Percentiles rank a stretch among this genome's conserved stretches.
These are phyloP conservation scores for Saccharomycopsis sp. DNA, from an alignment of 805 yeast genomes.

Conservation along the genomic window DNA sequence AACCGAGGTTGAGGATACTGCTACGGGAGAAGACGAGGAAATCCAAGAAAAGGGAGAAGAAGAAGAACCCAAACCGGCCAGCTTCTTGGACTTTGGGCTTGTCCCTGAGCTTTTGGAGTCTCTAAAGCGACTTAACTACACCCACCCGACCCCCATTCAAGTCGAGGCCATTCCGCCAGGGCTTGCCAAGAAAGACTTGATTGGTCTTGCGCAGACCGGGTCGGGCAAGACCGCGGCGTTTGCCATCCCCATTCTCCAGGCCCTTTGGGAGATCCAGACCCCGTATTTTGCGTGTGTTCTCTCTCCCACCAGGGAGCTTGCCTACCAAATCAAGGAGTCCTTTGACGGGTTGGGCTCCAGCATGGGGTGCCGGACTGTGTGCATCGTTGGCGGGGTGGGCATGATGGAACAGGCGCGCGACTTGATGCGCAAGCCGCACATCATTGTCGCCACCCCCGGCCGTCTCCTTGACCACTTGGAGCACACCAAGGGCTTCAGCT, in stretches of 20 bases:
- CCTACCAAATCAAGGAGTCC: slow-evolving; percentile 84
- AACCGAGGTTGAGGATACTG: not conserved
- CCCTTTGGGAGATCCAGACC: slow-evolving; percentile 79
- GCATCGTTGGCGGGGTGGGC: slow-evolving; percentile 96
- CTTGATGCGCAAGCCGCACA: slow-evolving; percentile 86
- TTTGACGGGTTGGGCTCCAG: slow-evolving; percentile 86
- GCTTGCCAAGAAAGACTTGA: slow-evolving; percentile 80
- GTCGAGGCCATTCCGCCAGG: slow-evolving; percentile 87
- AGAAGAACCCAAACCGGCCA: slow-evolving; percentile 8
- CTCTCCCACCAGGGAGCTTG: slow-evolving; percentile 80
- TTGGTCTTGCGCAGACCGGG: slow-evolving; percentile 96
- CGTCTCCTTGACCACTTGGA: slow-evolving; percentile 89
- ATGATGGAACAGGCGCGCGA: slow-evolving; percentile 97
- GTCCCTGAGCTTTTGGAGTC: slow-evolving; percentile 78
- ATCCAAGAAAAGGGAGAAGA: slow-evolving; percentile 20
- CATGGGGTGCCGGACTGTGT: slow-evolving; percentile 87
- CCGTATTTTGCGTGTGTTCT: slow-evolving; percentile 85
- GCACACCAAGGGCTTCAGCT: slow-evolving; percentile 80
- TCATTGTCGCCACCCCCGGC: slow-evolving; percentile 94
- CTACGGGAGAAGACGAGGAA: slow-evolving; percentile 5
- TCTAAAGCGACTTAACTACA: slow-evolving; percentile 61
- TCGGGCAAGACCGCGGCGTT: slow-evolving; percentile 98
- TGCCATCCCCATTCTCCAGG: slow-evolving; percentile 89
- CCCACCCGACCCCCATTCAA: slow-evolving; percentile 90
- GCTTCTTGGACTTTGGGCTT: slow-evolving; percentile 51